Evolutionary conservation across 2,329 filamentous ascomycete genomes (phyloP), one percentile per base, ranked within the genome.

Genomic region (Clonostachys sp.): DNA sequence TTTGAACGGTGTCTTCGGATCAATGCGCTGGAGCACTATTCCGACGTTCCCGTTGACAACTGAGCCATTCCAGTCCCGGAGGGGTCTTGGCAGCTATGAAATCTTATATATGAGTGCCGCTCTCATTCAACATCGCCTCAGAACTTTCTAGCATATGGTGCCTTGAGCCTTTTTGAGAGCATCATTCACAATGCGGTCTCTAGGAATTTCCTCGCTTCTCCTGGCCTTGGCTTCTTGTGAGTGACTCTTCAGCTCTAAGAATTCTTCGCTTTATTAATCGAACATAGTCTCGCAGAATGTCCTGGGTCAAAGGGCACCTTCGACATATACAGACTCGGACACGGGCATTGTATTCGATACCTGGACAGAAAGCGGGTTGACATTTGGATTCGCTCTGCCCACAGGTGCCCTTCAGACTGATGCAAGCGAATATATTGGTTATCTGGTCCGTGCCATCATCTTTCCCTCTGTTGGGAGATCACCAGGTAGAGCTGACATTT

Each of bases 361-460:
- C 43, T 78, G 71, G 59, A 66, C 61, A 12, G 69, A 74, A 16
- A 50, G 53, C 10, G 72, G 72, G 34, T 68, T 77, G 45, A 74
- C 71, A 34, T 78, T 78, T 44, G 81, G 81, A 56, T 55, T 84
- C 45, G 75, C 75, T 3, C 64, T 84, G 14, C 80, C 80, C 6
- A 53, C 61, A 14, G 64, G 73, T 57, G 76, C 75, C 2, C 52
- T 73, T 41, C 70, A 64, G 0, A 70, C 59, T 20, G 71, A 75
- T 45, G 68, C 72, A 6, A 71, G 65, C 42, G 81, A 84, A 57
- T 83, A 82, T 53, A 78, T 84, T 48, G 81, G 81, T 35, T 71
- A 78, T 44, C 64, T 83, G 44, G 80, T 82, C 53, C 53, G 71
- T 33, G 10, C 36, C 14, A 39, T 10, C 3, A 30, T 10, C 24